phyloP scores from a whole-genome alignment of 805 yeast species.

The Sungouiozyma ichnusensis region DNA sequence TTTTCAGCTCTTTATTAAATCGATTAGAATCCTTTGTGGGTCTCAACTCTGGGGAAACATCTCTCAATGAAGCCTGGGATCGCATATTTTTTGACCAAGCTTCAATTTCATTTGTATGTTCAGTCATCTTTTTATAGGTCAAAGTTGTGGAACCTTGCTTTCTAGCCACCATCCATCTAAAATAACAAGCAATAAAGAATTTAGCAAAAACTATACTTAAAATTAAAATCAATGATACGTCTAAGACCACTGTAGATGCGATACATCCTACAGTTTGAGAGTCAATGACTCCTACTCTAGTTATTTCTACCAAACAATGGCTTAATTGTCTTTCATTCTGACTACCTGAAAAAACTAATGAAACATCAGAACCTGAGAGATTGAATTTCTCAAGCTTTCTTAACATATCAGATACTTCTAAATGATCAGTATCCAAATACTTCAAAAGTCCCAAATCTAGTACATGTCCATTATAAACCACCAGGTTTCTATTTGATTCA shows the following conservation, averaged over 20 bases:
- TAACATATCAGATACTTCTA: constrained; percentile 57
- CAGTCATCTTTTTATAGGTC: constrained; percentile 48
- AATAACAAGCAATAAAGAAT: constrained; percentile 80
- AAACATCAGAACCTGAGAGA: constrained; percentile 71
- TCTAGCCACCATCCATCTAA: constrained; percentile 71
- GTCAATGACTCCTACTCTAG: constrained; percentile 84
- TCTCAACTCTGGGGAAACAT: constrained; percentile 42
- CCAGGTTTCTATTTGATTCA: constrained; percentile 52
- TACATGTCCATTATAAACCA: constrained; percentile 84
- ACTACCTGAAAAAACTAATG: constrained; percentile 55
- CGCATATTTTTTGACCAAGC: constrained; percentile 70
- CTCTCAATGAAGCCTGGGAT: constrained; percentile 40
- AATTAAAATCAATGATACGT: constrained; percentile 73
- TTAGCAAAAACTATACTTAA: constrained; percentile 67
- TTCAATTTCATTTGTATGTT: constrained; percentile 61
- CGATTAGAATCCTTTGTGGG: constrained; percentile 30
- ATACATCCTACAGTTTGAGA: constrained; percentile 88
- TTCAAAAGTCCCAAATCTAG: constrained; percentile 67
- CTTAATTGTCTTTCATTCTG: constrained; percentile 56
- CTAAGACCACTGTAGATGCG: constrained; percentile 76
- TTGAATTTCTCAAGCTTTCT: constrained; percentile 27
- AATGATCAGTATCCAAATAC: constrained; percentile 63
- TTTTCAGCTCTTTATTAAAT: neutral
- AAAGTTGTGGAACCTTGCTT: constrained; percentile 69
- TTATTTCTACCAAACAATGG: constrained; percentile 72